Base-by-base conservation (phyloP, 2,329 filamentous ascomycete species). In the Iodosphaeria phyllophila region DNA sequence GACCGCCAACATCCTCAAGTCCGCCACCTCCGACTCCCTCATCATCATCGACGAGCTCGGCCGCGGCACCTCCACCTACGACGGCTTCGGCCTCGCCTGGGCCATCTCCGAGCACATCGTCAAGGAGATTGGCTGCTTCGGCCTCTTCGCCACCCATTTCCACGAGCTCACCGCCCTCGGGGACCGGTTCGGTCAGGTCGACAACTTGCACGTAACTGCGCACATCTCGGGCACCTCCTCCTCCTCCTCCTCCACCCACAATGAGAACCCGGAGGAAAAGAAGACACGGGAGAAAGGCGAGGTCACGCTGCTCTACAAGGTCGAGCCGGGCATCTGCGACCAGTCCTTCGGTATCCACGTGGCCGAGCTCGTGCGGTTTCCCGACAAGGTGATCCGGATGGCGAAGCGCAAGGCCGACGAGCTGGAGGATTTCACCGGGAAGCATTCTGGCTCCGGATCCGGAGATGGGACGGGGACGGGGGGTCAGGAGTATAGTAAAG, bases 41-140 rank as follows among this genome's bases (percentile, higher is more conserved):
- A 95, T 98, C 52, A 95, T 98, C 49, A 93, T 98, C 38, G 91
- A 98, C 48, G 89, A 98, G 48, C 69, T 98, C 3, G 89, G 89
- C 24, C 80, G 89, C 31, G 89, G 89, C 29, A 98, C 89, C 1
- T 93, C 83, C 32, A 98, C 91, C 0, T 98, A 98, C 47, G 91
- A 98, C 46, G 89, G 89, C 6, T 98, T 98, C 40, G 89, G 91
- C 18, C 68, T 98, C n/a, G 89, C 91, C 0, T 98, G 89, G 89
- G 89, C 89, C 25, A 98, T 98, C 32, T 92, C 82, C 0, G 89
- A 98, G 51, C 83, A 98, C 51, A 95, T 98, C 34, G 66, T 98
- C 43, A 82, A 76, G 30, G 83, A 95, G 44, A 95, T 98, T 31
- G 76, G 82, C 27, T 92, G 84, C 38, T 93, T 82, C 42, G 78